Evolutionary conservation across 805 yeast genomes (phyloP).

Genomic region (Limtongozyma cylindracea): DNA sequence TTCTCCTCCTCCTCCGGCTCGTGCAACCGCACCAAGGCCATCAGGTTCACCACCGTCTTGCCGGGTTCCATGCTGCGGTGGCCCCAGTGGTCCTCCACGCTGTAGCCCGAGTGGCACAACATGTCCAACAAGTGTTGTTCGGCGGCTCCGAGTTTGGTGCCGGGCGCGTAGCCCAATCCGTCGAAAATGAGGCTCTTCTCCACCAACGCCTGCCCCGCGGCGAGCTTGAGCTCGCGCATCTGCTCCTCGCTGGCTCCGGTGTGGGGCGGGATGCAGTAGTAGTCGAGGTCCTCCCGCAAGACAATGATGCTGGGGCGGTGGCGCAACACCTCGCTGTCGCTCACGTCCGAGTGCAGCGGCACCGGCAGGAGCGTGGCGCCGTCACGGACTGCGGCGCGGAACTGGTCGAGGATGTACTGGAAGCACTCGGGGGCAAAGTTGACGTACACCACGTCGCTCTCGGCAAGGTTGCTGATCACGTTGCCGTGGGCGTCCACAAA

Average conservation of each 20-base stretch:
- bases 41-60: conserved; percentile 66
- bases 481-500: conserved; percentile 56
- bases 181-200: conserved; percentile 38
- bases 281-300: conserved; percentile 82
- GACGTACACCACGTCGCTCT: conserved; percentile 56
- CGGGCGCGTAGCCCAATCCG: conserved; percentile 40
- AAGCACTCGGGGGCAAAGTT: conserved; percentile 77
- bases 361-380: too few relatives aligned
- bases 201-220: conserved; percentile 45
- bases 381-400: too few relatives aligned
- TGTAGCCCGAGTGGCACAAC: conserved; percentile 79
- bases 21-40: too few relatives aligned
- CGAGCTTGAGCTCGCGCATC: conserved; percentile 41
- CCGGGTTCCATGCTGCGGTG: conserved; percentile 70
- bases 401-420: conserved; percentile 52
- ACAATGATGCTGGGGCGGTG: conserved; percentile 31
- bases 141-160: conserved; percentile 50
- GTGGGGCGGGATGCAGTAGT: conserved; percentile 65
- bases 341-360: too few relatives aligned
- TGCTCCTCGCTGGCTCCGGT: conserved; percentile 27
- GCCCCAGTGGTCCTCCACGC: conserved; percentile 54
- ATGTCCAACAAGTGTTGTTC: conserved; percentile 87
- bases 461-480: conserved; percentile 55
- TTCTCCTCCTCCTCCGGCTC: too few relatives aligned
- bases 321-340: conserved; percentile 28